Base-by-base conservation (phyloP, 257 asterid species). In the Petunia secreta region DNA sequence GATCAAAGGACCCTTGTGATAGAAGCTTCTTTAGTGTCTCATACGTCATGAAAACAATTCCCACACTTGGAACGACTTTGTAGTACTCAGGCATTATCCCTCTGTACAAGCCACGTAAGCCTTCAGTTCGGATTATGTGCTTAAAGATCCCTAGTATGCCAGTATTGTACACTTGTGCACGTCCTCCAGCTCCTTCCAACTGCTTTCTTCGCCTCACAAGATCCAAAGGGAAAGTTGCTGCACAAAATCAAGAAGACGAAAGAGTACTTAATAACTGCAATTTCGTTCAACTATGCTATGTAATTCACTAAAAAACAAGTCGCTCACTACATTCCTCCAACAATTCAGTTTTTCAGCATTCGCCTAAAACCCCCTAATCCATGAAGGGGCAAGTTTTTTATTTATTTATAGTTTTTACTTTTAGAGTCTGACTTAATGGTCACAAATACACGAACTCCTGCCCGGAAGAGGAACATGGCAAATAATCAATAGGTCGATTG, bases 141-240 rank as follows among this genome's bases (percentile, higher is more conserved):
- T 84, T 76, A 83, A 95, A 88, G 43, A 93, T 87, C 75, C 98
- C 99, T 25, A 87, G 46, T 46, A 95, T 75, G 46, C 99, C 99
- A 14, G 91, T 86, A 37, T 90, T 92, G 80, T 95, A 95, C 15
- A 95, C 95, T 9, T 93, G 92, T 65, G 98, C 95, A 58, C 91
- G 89, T 50, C 99, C 99, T 69, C 80, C 97, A 77, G 86, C 97
- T 85, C 99, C 98, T 87, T 95, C 99, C 86, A 95, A 82, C 77
- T 95, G 99, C 96, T 89, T 93, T 88, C 99, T 91, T 84, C 99
- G 88, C 80, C 99, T 92, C 88, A 95, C 97, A 15, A 93, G 98
- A 84, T 95, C 99, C 89, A 95, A 84, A 1, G 98, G 98, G 74
- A 93, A 95, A 65, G 98, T 93, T 60, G 88, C 98, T 95, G 91